Base-by-base conservation (phyloP, 352 stramenopile species). In the Pythium folliculosum region DNA sequence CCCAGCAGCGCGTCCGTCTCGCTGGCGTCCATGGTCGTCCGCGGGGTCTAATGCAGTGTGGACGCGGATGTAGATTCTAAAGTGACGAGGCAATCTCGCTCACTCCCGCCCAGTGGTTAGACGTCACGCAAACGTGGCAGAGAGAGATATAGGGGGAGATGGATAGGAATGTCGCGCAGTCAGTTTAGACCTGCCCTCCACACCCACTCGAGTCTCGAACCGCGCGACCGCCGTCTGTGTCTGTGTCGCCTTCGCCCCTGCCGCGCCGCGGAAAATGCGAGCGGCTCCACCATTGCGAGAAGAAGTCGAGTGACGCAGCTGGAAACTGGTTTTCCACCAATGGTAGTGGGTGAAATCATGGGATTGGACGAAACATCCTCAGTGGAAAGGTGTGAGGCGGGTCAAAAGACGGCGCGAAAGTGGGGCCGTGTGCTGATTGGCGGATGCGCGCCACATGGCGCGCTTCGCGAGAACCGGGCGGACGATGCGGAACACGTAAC, bases 1-100 rank as follows among this genome's bases (percentile, higher is more conserved):
- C 68, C 63, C 55, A 86, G 67, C 65, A 86, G 68, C 47, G 80
- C 74, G 60, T 85, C 72, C 47, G 76, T 84, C 70, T 86, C 77
- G 35, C 61, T 77, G 3, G 75, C 38, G 44, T 82, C 74, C 73
- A 86, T 82, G 1, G 52, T 52, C 13, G 35, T 23, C 13, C 27
- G 27, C 27, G 27, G 27, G 27, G 27, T 32, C 27, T 32, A 32
- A 16, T 44, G n/a, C 19, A 9, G 2, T 32, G 38, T 10, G 5
- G 32, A n/a, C 17, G 19, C 17, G 19, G 2, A 5, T 3, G 35
- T 23, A 35, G 1, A 13, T 37, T 49, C 12, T 16, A 21, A 50
- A 57, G 58, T 65, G 58, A 40, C 22, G 47, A 47, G 40, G n/a
- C 40, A 16, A 47, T n/a, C 12, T 37, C 37, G 37, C 8, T 40